These are phyloP conservation scores for Orbilia ellipsospora DNA, from an alignment of 2,329 filamentous ascomycete genomes.

Conservation along the genomic window DNA sequence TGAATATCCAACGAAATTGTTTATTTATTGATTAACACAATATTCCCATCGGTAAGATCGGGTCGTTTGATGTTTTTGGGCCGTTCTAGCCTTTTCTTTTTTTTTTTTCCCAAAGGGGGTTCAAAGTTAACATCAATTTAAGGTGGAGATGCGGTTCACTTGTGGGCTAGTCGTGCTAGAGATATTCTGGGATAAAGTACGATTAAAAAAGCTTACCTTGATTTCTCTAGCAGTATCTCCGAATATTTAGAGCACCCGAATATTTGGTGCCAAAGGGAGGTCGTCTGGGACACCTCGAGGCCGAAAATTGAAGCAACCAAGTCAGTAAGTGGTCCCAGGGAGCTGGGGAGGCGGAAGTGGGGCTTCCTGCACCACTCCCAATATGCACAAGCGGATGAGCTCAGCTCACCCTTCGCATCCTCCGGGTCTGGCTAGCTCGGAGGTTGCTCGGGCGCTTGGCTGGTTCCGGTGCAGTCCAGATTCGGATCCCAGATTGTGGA, in stretches of 20 bases:
- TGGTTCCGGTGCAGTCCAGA: slow-evolving; percentile 31
- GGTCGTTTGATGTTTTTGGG: slow-evolving; percentile 30
- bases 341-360: background rate
- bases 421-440: slow-evolving; percentile 31
- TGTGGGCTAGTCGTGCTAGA: too few species aligned
- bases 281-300: too few species aligned
- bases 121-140: too few species aligned
- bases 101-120: background rate
- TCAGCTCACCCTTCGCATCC: slow-evolving; percentile 33
- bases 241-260: too few species aligned
- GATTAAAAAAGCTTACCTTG: too few species aligned
- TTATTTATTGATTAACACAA: background rate
- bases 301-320: background rate
- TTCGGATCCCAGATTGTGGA: slow-evolving; percentile 3
- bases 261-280: too few species aligned
- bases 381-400: slow-evolving; percentile 17
- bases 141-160: too few species aligned
- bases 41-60: slow-evolving; percentile 39
- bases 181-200: too few species aligned
- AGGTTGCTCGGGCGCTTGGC: slow-evolving; percentile 38
- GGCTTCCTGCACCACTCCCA: background rate
- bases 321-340: background rate
- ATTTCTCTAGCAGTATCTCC: too few species aligned
- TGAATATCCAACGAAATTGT: background rate
- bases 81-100: slow-evolving; percentile 36